Conservation (phyloP, 2,329 filamentous ascomycete genomes). For the Pseudogymnoascus sp. region DNA sequence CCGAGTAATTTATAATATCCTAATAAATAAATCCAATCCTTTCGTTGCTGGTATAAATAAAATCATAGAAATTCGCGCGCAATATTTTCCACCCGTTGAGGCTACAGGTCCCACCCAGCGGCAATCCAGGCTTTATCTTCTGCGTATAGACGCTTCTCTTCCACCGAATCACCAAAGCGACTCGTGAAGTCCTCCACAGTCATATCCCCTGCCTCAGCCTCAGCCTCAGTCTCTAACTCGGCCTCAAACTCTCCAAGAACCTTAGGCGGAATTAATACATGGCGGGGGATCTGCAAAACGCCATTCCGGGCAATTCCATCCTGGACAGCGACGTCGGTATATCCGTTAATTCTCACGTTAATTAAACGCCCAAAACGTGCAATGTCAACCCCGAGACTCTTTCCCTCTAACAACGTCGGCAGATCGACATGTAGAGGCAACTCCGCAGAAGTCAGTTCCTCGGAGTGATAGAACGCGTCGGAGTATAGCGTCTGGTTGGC, state of each 20-base stretch:
- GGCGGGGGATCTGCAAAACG: constrained; percentile 68
- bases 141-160: neutral
- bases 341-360: constrained; percentile 67
- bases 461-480: constrained; percentile 60
- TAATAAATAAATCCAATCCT: neutral
- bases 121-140: neutral
- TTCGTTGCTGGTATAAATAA: neutral
- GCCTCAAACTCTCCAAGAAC: constrained; percentile 28
- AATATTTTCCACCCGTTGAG: neutral
- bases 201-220: constrained; percentile 38
- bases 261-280: constrained; percentile 66
- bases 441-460: constrained; percentile 33
- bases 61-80: neutral
- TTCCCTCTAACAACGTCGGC: constrained; percentile 60
- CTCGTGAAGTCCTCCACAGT: constrained; percentile 53
- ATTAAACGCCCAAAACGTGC: constrained; percentile 58
- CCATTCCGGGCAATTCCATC: constrained; percentile 72
- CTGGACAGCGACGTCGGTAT: constrained; percentile 52
- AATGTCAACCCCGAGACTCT: constrained; percentile 63
- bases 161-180: constrained; percentile 29
- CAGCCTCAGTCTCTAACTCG: too few relatives aligned
- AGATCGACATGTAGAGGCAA: constrained; percentile 55
- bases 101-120: neutral
- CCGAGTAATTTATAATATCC: neutral
- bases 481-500: constrained; percentile 71